Base-by-base conservation (phyloP, 148 eudicot species). In the Chenopodium suecicum region DNA sequence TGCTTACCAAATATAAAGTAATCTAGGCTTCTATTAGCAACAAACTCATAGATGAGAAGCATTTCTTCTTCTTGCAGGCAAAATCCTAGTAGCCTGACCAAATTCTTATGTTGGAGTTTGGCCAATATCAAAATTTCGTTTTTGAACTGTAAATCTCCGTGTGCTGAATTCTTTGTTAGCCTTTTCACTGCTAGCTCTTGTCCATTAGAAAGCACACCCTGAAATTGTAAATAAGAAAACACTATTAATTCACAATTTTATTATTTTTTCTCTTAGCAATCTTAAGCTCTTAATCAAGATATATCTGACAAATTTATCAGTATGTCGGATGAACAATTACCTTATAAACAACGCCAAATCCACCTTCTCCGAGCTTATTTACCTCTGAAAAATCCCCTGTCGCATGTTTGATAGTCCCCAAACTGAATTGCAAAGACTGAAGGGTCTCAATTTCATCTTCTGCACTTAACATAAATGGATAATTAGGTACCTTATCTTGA, bases 291-390 rank as follows among this genome's bases (percentile, higher is more conserved):
- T 7, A 44, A 44, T 2, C 75, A 46, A 44, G 16, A 3, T 9
- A 73, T 73, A 23, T 7, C 9, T 46, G 25, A 47, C 23, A 46
- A 9, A 11, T 7, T 12, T 56, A 14, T 14, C 7, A 14, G 22
- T 16, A 12, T 12, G 60, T 2, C 0, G 60, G 60, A 56, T 56
- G 23, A n/a, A 11, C 9, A 9, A 46, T 25, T 80, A 84, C 86
- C 86, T 80, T 84, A 17, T 84, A 84, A 17, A 84, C 86, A 7
- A 20, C 58, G 27, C 86, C 86, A 22, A 84, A 84, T 25, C 86
- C 86, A 7, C 86, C 86, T 50, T 84, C 77, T 19, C 86, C 86
- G 22, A 84, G 74, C 78, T 80, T 80, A 78, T 80, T 76, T 34
- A 64, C 69, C 11, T 71, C 60, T 1, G 81, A 80, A 66, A 84